Conservation (phyloP, 306 rosid genomes). For the Cercis canadensis region DNA sequence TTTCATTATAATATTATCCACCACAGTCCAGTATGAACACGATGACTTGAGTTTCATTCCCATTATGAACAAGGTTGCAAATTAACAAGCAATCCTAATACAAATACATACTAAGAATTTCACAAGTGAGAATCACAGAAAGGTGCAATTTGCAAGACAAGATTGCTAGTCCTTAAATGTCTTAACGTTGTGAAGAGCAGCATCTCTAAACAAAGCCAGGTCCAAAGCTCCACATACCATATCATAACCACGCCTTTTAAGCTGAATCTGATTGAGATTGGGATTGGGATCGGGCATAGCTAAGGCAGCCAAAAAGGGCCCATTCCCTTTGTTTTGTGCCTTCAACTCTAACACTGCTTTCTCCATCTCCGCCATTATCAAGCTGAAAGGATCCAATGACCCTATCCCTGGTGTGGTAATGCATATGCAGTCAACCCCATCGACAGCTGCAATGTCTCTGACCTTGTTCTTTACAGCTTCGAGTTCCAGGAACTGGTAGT, state of each 20-base stretch:
- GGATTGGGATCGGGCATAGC: conserved; percentile 14
- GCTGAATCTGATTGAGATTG: background rate
- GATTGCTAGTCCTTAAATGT: background rate
- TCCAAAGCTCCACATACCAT: background rate
- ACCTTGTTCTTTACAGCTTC: background rate
- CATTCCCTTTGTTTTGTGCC: too few species aligned
- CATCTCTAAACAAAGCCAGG: conserved; percentile 8
- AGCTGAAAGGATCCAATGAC: background rate
- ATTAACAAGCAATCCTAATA: too few species aligned
- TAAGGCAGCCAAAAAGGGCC: background rate
- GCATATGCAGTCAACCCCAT: conserved; percentile 5
- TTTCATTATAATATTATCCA: too few species aligned
- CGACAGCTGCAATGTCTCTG: background rate
- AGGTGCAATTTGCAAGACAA: too few species aligned
- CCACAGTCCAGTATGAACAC: too few species aligned
- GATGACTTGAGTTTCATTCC: too few species aligned
- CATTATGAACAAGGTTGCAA: too few species aligned
- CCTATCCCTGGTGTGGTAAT: background rate
- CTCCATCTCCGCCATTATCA: conserved; percentile 1
- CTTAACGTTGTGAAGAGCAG: conserved; percentile 2
- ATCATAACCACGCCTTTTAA: conserved; percentile 14
- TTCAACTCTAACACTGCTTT: conserved; percentile 1
- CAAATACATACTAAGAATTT: too few species aligned
- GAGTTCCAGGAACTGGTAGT: too few species aligned
- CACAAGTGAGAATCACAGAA: too few species aligned